Conservation (phyloP, 2,329 filamentous ascomycete genomes). For the Penicillium brevicompactum region DNA sequence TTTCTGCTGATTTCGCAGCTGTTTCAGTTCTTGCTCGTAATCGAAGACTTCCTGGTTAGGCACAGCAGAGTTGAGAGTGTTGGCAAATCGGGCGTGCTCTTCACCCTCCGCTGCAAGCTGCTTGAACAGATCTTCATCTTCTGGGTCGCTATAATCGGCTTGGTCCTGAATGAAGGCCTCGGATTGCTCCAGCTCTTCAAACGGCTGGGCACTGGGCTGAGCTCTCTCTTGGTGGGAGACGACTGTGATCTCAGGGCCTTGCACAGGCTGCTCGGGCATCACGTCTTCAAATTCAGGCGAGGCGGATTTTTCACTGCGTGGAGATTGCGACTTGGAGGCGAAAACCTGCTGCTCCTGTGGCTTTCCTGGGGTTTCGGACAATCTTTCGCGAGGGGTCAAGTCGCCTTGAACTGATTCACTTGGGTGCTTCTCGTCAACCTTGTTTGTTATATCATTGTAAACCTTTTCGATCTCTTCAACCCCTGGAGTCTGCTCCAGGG, state of each 20-base stretch:
- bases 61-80: conserved; percentile 76
- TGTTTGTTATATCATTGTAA: neutral
- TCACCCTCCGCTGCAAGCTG: conserved; percentile 89
- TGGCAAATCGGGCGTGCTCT: conserved; percentile 91
- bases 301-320: conserved; percentile 37
- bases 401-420: neutral
- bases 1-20: conserved; percentile 89
- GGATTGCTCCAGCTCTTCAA: conserved; percentile 13
- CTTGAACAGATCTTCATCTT: conserved; percentile 84
- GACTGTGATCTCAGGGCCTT: conserved; percentile 12
- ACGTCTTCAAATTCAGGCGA: conserved; percentile 58
- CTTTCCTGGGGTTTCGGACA: neutral
- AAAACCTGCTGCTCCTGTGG: neutral
- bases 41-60: conserved; percentile 70
- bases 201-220: conserved; percentile 5
- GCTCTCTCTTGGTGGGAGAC: conserved; percentile 27
- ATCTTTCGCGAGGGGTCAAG: neutral
- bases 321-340: neutral
- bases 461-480: conserved; percentile 1
- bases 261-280: conserved; percentile 25
- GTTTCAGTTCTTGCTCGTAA: conserved; percentile 84
- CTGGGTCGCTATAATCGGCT: conserved; percentile 78
- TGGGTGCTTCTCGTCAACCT: neutral
- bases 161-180: conserved; percentile 47
- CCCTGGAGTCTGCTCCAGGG: neutral